Base-by-base conservation (phyloP, 2,329 filamentous ascomycete genomes). In the Claviceps cyperi region DNA sequence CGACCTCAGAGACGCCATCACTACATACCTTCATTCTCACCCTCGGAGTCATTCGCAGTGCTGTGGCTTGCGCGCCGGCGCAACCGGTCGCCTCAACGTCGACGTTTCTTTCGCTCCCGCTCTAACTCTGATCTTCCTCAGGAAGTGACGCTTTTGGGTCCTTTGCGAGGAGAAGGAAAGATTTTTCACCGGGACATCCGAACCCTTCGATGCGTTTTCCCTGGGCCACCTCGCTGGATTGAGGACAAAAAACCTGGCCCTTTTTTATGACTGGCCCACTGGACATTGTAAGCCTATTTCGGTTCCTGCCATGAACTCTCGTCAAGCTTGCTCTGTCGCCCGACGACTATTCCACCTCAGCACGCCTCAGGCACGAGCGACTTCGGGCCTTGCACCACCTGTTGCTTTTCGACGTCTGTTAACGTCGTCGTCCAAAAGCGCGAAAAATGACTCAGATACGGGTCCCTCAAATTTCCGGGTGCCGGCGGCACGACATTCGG, bases 231-330 rank as follows among this genome's bases (percentile, higher is more conserved):
- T 40, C 40, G 40, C 40, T 24, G 21, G 40, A 43, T 43, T 14
- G 15, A 41, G 17, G 15, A 32, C n/a, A 11, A 11, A 8, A 24
- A 17, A 11, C 19, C 32, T 44, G 47, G 38, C 22, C 47, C 6
- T 14, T 37, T 15, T 17, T 5, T 13, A 32, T 17, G 7, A 37
- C 39, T 36, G 14, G n/a, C n/a, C 15, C 21, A 15, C 24, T 32
- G 22, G 24, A 9, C 11, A 38, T 28, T 17, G 28, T 28, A n/a
- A 15, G 21, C 28, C 22, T 39, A n/a, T 21, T n/a, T 40, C 4
- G 15, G 19, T 17, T 22, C 22, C 41, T 24, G 51, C 50, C 50
- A 58, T 58, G 56, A 51, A 49, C 38, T 40, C 37, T 44, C 50
- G 50, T 40, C 48, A 49, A 11, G 43, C 52, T 43, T 47, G 45